Base-by-base conservation (phyloP, 179 eudicot species). In the Silene coronaria region DNA sequence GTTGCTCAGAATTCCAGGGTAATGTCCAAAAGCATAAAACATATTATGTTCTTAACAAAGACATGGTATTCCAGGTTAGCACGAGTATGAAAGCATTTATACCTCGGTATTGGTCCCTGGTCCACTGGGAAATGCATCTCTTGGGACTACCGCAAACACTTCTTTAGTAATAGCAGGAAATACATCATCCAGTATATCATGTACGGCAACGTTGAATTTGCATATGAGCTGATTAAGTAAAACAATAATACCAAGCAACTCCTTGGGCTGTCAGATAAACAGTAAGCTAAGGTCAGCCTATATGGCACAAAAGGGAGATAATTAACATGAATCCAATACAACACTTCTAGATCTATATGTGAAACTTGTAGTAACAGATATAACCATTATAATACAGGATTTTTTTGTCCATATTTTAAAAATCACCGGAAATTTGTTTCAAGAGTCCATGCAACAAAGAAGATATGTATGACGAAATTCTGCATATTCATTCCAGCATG, bases 41-140 rank as follows among this genome's bases (percentile, higher is more conserved):
- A 32, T 36, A n/a, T 42, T 66, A 38, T 32, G 46, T 66, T 5
- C 12, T 30, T 32, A 65, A 10, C 57, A 60, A 13, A 22, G 16
- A 45, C 36, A 34, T 34, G 45, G 8, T 21, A 21, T 6, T 67
- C 28, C 13, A 59, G 21, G 38, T 26, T 65, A 65, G 14, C 48
- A 53, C 64, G 24, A 64, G 23, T 42, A 53, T 36, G 61, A 17
- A 22, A 34, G 64, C 13, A 11, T 60, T 30, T 79, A 78, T 87
- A 91, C 99, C 99, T 95, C 99, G 28, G 93, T 90, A 69, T 88
- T 89, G 84, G 91, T 81, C 38, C 93, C 98, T 64, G 93, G 99
- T 48, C 99, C 99, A 59, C 85, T 80, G 75, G 89, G 91, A 83
- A 95, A 76, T 70, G 74, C 89, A 76, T 84, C 88, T 75, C 78